Percentiles rank a stretch among this genome's conserved stretches.
These are phyloP conservation scores for Vaccinium vitisidaea DNA, from an alignment of 148 eudicot species.

Conservation along the genomic window DNA sequence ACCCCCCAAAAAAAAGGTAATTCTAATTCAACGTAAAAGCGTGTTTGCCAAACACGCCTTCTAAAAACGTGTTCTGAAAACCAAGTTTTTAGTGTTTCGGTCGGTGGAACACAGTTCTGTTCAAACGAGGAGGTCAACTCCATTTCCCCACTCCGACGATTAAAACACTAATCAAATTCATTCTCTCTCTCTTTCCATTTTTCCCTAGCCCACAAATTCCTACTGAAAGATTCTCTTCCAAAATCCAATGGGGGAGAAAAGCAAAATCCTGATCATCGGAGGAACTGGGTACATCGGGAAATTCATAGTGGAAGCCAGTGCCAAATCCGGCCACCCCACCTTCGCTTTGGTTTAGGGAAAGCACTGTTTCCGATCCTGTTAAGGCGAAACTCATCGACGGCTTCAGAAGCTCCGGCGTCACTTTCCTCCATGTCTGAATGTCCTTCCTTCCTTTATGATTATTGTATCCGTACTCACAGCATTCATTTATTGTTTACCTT, in stretches of 20 bases:
- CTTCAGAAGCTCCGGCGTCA: slow-evolving; percentile 45
- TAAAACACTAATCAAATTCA: background rate
- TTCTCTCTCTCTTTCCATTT: background rate
- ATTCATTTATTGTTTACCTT: background rate
- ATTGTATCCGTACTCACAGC: background rate
- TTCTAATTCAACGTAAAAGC: too few species aligned
- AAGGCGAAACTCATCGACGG: slow-evolving; percentile 34
- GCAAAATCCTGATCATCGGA: slow-evolving; percentile 58
- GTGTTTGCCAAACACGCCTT: too few species aligned
- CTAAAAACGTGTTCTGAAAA: too few species aligned
- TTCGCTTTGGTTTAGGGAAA: slow-evolving; percentile 45
- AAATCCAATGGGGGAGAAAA: slow-evolving; percentile 38
- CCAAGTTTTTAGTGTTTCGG: too few species aligned
- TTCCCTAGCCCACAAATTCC: background rate
- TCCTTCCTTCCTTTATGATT: too few species aligned
- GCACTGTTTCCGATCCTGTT: slow-evolving; percentile 30
- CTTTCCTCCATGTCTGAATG: slow-evolving; percentile 36
- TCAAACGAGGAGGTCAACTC: background rate
- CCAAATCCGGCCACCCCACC: slow-evolving; percentile 47
- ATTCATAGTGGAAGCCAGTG: slow-evolving; percentile 50
- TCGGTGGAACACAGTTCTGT: background rate
- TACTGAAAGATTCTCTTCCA: background rate
- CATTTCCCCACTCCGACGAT: background rate
- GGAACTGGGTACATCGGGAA: slow-evolving; percentile 67
- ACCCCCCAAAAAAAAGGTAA: too few species aligned